phyloP scores from a whole-genome alignment of 2,329 filamentous ascomycete species.

The Sordariomycetes sp. region DNA sequence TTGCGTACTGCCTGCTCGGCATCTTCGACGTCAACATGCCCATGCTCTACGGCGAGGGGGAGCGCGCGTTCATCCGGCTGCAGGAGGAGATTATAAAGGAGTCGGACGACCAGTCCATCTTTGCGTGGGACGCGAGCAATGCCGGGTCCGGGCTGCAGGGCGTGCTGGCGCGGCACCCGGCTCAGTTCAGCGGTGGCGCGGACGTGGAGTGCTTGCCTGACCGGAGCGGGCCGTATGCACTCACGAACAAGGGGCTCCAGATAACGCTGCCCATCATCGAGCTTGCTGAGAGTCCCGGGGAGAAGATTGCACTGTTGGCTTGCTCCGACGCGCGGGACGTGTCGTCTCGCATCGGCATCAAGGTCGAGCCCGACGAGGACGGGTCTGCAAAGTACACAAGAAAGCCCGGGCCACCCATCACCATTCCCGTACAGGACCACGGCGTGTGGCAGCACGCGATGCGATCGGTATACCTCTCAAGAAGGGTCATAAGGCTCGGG shows the following conservation, averaged over 20 bases:
- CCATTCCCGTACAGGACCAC: background rate
- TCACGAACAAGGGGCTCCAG: slow-evolving; percentile 2
- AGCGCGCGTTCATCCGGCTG: slow-evolving; percentile 8
- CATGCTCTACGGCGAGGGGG: slow-evolving; percentile 11
- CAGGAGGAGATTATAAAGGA: slow-evolving; percentile 12
- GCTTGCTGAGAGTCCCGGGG: background rate
- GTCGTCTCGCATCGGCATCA: background rate
- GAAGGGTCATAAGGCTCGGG: background rate
- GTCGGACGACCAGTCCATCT: slow-evolving; percentile 10
- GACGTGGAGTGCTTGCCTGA: background rate
- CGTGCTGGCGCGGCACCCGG: background rate
- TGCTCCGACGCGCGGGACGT: background rate
- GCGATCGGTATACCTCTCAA: background rate
- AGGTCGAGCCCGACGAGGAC: background rate
- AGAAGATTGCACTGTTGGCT: background rate
- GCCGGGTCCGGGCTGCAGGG: background rate
- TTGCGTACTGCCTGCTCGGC: slow-evolving; percentile 13
- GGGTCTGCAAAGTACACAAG: background rate
- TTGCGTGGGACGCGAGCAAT: slow-evolving; percentile 23
- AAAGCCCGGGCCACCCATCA: background rate
- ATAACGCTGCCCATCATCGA: slow-evolving; percentile 2
- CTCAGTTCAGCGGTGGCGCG: background rate
- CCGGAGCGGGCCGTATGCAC: background rate
- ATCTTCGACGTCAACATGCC: slow-evolving; percentile 14
- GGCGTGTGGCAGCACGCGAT: background rate